Evolutionary conservation across 768 basidiomycete species (phyloP).

Genomic region (Termitomyces sp.): DNA sequence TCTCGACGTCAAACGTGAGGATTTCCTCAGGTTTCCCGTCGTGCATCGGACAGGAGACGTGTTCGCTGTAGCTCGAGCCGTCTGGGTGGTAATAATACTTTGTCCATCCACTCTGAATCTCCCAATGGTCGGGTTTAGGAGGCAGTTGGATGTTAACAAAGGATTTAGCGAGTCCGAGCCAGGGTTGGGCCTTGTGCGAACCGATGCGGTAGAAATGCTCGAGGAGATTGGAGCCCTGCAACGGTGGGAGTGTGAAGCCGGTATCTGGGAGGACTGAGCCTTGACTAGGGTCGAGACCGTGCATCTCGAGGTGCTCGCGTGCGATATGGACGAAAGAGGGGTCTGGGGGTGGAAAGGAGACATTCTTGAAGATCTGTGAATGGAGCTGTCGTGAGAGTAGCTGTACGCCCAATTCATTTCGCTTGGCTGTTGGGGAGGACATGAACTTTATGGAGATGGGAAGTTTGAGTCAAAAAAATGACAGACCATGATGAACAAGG

Average conservation of each 20-base stretch:
- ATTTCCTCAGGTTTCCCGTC: constrained; percentile 60
- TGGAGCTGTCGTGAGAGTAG: constrained; percentile 80
- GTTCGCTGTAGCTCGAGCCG: constrained; percentile 72
- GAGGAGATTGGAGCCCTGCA: constrained; percentile 77
- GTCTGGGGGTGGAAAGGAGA: constrained; percentile 57
- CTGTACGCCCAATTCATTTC: constrained; percentile 92
- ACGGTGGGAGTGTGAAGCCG: constrained; percentile 72
- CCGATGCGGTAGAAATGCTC: constrained; percentile 90
- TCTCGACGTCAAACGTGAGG: constrained; percentile 93
- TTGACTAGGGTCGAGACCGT: constrained; percentile 74
- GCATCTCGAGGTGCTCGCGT: constrained; percentile 70
- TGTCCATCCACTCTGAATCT: constrained; percentile 79
- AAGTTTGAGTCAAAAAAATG: neutral
- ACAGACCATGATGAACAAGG: constrained; percentile 9
- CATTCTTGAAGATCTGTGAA: constrained; percentile 72
- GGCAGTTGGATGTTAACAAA: constrained; percentile 53
- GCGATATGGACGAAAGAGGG: constrained; percentile 66
- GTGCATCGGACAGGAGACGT: constrained; percentile 61
- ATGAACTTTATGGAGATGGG: neutral
- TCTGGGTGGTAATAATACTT: constrained; percentile 68
- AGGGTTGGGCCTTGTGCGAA: constrained; percentile 61
- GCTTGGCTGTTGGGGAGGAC: constrained; percentile 38
- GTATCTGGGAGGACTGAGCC: constrained; percentile 78
- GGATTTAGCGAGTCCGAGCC: constrained; percentile 59
- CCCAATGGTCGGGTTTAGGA: constrained; percentile 45